Conservation (phyloP, 2,329 filamentous ascomycete genomes). For the Colletotrichum shisoi region DNA sequence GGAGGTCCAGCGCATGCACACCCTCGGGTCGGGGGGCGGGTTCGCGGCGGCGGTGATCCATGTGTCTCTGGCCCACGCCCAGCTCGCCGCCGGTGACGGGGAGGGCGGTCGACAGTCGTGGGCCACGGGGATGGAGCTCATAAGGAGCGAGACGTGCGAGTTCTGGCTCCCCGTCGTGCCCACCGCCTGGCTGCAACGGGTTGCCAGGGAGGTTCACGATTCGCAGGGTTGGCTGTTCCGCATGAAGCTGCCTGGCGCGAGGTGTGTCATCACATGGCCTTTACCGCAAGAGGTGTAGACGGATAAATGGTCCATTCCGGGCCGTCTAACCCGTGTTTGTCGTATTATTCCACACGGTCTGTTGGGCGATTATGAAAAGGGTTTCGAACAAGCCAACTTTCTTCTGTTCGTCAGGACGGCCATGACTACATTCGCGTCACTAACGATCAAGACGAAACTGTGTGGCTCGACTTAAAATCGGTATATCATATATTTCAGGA, state of each 20-base stretch:
- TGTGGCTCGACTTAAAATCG: too few relatives aligned
- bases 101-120: conserved; percentile 40
- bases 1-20: conserved; percentile 41
- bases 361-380: too few relatives aligned
- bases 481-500: too few relatives aligned
- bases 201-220: conserved; percentile 44
- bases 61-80: conserved; percentile 45
- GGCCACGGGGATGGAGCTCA: conserved; percentile 38
- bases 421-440: too few relatives aligned
- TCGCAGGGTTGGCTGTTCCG: conserved; percentile 46
- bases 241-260: conserved; percentile 47
- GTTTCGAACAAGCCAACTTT: too few relatives aligned
- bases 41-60: conserved; percentile 45
- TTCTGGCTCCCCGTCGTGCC: conserved; percentile 46
- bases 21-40: conserved; percentile 41
- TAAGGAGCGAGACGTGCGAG: conserved; percentile 44
- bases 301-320: too few relatives aligned
- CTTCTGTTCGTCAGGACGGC: too few relatives aligned
- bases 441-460: too few relatives aligned
- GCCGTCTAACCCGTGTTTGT: too few relatives aligned
- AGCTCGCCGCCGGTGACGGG: conserved; percentile 41
- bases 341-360: too few relatives aligned
- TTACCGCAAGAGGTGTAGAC: neutral
- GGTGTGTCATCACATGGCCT: conserved; percentile 39
- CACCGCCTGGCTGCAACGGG: conserved; percentile 45